Percentiles rank a stretch among this genome's conserved stretches.
These are phyloP conservation scores for Exophiala oligosperma DNA, from an alignment of 2,329 filamentous ascomycete species.

Conservation along the genomic window DNA sequence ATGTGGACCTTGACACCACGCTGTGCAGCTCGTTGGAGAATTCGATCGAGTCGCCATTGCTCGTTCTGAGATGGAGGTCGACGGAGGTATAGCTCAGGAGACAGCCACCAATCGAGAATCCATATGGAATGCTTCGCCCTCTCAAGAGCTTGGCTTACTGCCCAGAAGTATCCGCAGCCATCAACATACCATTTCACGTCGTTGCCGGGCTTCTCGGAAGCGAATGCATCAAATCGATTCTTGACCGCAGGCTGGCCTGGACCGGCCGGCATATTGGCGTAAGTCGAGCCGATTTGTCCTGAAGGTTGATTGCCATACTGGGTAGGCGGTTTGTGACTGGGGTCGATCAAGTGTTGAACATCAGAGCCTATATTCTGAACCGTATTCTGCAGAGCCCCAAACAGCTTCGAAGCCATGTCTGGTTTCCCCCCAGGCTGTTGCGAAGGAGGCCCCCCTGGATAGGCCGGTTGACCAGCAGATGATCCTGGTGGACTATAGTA, in stretches of 20 bases:
- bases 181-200: slow-evolving; percentile 82
- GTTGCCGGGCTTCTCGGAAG: slow-evolving; percentile 67
- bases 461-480: background rate
- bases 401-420: slow-evolving; percentile 40
- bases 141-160: slow-evolving; percentile 76
- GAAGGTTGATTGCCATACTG: slow-evolving; percentile 25
- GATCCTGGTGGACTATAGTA: slow-evolving; percentile 2
- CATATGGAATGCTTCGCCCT: slow-evolving; percentile 72
- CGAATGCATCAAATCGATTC: slow-evolving; percentile 62
- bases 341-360: slow-evolving; percentile 44
- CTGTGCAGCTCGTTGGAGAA: slow-evolving; percentile 79
- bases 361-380: slow-evolving; percentile 50
- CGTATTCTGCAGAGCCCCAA: slow-evolving; percentile 52
- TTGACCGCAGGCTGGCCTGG: slow-evolving; percentile 6
- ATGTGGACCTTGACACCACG: slow-evolving; percentile 81
- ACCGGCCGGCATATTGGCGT: slow-evolving; percentile 7
- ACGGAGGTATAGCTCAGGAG: slow-evolving; percentile 78
- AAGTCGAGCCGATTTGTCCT: slow-evolving; percentile 11
- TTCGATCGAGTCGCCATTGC: slow-evolving; percentile 77
- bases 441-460: background rate
- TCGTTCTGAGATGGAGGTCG: slow-evolving; percentile 80
- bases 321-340: slow-evolving; percentile 33
- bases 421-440: slow-evolving; percentile 17
- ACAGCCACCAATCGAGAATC: slow-evolving; percentile 86
- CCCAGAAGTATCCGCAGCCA: slow-evolving; percentile 77